phyloP scores from a whole-genome alignment of 306 rosid genomes.

The Medicago arabica region DNA sequence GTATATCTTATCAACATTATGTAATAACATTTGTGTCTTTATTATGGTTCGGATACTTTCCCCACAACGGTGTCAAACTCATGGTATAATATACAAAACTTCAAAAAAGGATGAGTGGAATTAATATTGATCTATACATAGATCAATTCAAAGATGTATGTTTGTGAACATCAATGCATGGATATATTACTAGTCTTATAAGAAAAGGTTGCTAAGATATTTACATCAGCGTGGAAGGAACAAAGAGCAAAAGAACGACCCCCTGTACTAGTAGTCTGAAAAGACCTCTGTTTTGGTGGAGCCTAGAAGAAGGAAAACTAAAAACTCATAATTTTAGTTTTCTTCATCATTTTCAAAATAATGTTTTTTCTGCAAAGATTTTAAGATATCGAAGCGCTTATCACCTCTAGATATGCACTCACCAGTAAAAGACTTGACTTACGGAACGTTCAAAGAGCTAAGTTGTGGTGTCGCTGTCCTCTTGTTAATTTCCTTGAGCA shows the following conservation, averaged over 20 bases:
- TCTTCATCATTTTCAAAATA: conserved; percentile 77
- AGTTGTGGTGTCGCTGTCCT: conserved; percentile 72
- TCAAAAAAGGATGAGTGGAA: not conserved
- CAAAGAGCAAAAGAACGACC: not conserved
- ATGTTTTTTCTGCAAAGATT: conserved; percentile 72
- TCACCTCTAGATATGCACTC: conserved; percentile 38
- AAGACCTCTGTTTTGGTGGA: conserved; percentile 4
- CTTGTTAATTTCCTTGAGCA: conserved; percentile 79
- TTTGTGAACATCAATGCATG: not conserved
- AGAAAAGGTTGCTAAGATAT: conserved; percentile 6
- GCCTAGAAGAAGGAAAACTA: conserved; percentile 10
- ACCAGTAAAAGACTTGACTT: conserved; percentile 61
- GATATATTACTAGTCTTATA: not conserved
- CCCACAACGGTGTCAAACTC: too few species aligned
- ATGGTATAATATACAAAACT: not conserved
- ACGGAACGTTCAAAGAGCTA: conserved; percentile 63
- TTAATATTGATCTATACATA: not conserved
- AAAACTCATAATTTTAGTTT: conserved; percentile 37
- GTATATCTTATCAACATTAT: too few species aligned
- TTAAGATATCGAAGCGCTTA: conserved; percentile 49
- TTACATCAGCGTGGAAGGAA: conserved; percentile 27
- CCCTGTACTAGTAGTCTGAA: not conserved
- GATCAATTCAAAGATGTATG: not conserved
- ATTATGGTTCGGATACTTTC: not conserved
- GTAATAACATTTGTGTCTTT: too few species aligned